These are phyloP conservation scores for Boletus semigastroideus DNA, from an alignment of 1,284 basidiomycete species.

Conservation along the genomic window DNA sequence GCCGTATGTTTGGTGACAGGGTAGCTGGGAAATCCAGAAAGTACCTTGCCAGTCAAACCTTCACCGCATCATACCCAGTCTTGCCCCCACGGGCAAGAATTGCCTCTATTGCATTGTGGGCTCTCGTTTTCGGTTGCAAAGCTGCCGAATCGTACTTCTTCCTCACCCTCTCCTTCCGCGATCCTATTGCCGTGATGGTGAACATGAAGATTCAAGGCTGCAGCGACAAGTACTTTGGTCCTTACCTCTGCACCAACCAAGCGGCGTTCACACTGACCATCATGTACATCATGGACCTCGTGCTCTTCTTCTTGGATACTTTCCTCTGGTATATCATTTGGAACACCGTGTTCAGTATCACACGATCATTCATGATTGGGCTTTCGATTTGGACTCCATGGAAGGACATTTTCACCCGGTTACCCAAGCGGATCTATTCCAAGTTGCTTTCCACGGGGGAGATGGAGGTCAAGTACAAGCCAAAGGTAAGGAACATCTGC, in stretches of 20 bases:
- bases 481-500: constrained; percentile 62
- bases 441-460: constrained; percentile 89
- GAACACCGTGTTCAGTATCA: constrained; percentile 94
- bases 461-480: constrained; percentile 97
- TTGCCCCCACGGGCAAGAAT: constrained; percentile 61
- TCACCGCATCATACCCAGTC: constrained; percentile 88
- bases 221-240: constrained; percentile 80
- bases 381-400: constrained; percentile 97
- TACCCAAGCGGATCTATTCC: constrained; percentile 94
- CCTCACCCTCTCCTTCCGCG: constrained; percentile 89
- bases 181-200: constrained; percentile 88
- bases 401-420: constrained; percentile 89
- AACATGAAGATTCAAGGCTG: constrained; percentile 91
- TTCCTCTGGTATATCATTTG: constrained; percentile 98
- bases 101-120: constrained; percentile 80
- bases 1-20: constrained; percentile 93
- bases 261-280: constrained; percentile 90
- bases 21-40: constrained; percentile 92
- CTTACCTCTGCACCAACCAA: constrained; percentile 81
- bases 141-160: constrained; percentile 95
- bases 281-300: constrained; percentile 96
- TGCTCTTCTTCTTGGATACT: constrained; percentile 95
- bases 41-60: constrained; percentile 94
- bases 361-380: constrained; percentile 85
- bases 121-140: constrained; percentile 92